Evolutionary conservation across 1,284 basidiomycete species (phyloP).

Genomic region (Stereum hirsutum): DNA sequence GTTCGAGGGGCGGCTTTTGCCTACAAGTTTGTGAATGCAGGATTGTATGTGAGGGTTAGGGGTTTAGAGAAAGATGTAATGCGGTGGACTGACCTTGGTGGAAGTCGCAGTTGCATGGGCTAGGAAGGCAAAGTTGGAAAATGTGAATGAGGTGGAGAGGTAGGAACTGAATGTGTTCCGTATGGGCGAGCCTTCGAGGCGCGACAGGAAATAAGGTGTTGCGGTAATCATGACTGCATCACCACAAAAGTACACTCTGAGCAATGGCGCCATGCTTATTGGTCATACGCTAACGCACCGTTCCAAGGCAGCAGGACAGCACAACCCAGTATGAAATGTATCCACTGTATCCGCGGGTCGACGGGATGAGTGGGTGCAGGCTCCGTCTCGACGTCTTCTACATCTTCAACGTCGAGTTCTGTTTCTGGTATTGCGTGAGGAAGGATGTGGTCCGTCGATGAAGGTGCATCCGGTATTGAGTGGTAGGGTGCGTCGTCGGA

Average conservation of each 20-base stretch:
- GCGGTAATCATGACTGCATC: slow-evolving; percentile 64
- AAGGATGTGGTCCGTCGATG: slow-evolving; percentile 3
- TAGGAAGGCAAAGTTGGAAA: slow-evolving; percentile 57
- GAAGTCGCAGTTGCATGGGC: slow-evolving; percentile 61
- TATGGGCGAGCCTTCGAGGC: slow-evolving; percentile 46
- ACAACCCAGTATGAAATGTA: slow-evolving; percentile 64
- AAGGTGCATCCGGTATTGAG: slow-evolving; percentile 15
- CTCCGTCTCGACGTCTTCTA: slow-evolving; percentile 11
- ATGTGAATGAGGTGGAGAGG: slow-evolving; percentile 54
- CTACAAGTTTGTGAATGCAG: slow-evolving; percentile 17
- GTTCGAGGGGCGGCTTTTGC: slow-evolving; percentile 42
- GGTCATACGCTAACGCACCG: slow-evolving; percentile 33
- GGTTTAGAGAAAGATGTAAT: background rate
- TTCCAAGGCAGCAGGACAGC: slow-evolving; percentile 75
- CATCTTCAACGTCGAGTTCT: slow-evolving; percentile 28
- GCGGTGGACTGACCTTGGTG: slow-evolving; percentile 43
- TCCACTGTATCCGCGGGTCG: slow-evolving; percentile 43
- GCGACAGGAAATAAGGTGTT: slow-evolving; percentile 63
- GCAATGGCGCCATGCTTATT: background rate
- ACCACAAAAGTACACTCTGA: slow-evolving; percentile 1
- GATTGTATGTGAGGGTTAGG: slow-evolving; percentile 5
- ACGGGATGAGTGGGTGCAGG: slow-evolving; percentile 11
- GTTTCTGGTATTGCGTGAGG: slow-evolving; percentile 16
- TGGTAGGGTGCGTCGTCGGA: slow-evolving; percentile 11
- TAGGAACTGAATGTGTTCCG: slow-evolving; percentile 61